A percentile compares a stretch with the other conserved stretches of the same genome.
Evolutionary conservation across 2,329 filamentous ascomycete genomes (phyloP).

Genomic region (Penicillium sp.): DNA sequence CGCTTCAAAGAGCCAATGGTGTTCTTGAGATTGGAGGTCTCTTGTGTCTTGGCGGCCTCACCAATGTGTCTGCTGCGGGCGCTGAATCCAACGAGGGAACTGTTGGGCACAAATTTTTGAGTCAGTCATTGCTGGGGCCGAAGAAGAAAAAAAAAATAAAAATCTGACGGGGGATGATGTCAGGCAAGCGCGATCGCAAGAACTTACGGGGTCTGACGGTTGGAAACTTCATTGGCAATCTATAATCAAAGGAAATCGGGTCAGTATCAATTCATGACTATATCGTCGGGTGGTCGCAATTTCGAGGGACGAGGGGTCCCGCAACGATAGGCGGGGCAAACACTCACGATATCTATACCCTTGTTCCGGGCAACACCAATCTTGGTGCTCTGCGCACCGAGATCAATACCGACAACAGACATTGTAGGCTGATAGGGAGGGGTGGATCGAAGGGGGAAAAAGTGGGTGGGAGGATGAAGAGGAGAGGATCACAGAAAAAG

Average conservation of each 20-base stretch:
- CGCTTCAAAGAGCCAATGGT: constrained; percentile 92
- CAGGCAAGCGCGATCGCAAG: constrained; percentile 8
- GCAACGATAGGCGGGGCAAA: constrained; percentile 23
- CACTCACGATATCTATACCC: constrained; percentile 96
- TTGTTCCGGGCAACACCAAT: constrained; percentile 97
- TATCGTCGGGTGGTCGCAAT: neutral
- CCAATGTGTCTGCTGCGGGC: constrained; percentile 92
- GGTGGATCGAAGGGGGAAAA: constrained; percentile 16
- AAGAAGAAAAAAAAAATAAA: neutral
- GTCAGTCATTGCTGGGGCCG: constrained; percentile 15
- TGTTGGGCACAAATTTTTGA: constrained; percentile 38
- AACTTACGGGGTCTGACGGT: constrained; percentile 94
- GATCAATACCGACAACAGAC: constrained; percentile 78
- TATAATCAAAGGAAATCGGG: constrained; percentile 40
- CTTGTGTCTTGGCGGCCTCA: constrained; percentile 95
- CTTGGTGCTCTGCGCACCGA: constrained; percentile 95
- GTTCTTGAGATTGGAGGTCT: constrained; percentile 99
- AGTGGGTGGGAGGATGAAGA: constrained; percentile 23
- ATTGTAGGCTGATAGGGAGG: constrained; percentile 44
- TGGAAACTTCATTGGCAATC: constrained; percentile 99
- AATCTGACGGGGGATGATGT: constrained; percentile 14
- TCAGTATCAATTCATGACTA: constrained; percentile 10
- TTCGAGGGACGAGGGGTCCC: constrained; percentile 1
- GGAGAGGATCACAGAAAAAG: constrained; percentile 18
- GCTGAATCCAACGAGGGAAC: constrained; percentile 91